Conservation (phyloP, 768 basidiomycete species). For the Psilocybe sp. region DNA sequence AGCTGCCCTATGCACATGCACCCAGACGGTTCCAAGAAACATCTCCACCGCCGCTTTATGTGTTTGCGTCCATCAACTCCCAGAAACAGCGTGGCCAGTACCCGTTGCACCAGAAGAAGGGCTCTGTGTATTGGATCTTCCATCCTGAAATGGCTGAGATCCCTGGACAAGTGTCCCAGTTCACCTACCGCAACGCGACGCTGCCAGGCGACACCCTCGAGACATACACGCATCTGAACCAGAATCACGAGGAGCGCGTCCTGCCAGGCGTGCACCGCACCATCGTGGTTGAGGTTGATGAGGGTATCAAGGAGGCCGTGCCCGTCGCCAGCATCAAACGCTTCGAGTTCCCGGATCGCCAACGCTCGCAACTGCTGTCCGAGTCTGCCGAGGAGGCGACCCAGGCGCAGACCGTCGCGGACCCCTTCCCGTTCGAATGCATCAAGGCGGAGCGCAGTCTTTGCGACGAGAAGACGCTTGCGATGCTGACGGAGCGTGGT, state of each 20-base stretch:
- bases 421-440: constrained; percentile 10
- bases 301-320: constrained; percentile 25
- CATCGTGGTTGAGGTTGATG: constrained; percentile 35
- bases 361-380: constrained; percentile 9
- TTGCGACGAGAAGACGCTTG: constrained; percentile 8
- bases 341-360: constrained; percentile 32
- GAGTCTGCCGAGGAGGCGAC: constrained; percentile 12
- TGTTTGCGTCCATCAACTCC: constrained; percentile 17
- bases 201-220: background rate
- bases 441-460: constrained; percentile 8
- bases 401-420: constrained; percentile 14
- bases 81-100: too few relatives aligned
- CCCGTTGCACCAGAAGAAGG: constrained; percentile 3
- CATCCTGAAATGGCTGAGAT: constrained; percentile 7
- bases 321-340: constrained; percentile 34
- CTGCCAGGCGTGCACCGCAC: constrained; percentile 43
- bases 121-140: constrained; percentile 22
- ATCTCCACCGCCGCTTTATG: constrained; percentile 22
- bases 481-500: constrained; percentile 20
- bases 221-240: constrained; percentile 22
- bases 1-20: constrained; percentile 5
- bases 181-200: constrained; percentile 1
- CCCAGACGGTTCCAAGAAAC: constrained; percentile 18
- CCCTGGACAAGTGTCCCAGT: too few relatives aligned
- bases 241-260: constrained; percentile 23